Conservation (phyloP, 495 filamentous ascomycete genomes). For the Chaetomidium leptoderma region DNA sequence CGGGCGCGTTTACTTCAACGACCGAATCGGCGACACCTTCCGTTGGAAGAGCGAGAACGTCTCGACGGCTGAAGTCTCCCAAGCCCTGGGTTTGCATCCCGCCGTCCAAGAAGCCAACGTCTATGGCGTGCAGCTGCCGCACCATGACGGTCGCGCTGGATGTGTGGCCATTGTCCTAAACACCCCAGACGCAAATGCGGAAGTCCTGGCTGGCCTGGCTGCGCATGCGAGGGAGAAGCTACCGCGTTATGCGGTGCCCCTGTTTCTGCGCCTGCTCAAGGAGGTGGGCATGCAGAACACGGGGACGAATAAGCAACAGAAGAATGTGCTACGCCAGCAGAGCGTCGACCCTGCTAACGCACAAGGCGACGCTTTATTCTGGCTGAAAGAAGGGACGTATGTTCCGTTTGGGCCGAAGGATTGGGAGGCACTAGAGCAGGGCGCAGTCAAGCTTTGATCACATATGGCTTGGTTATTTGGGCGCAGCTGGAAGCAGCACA, state of each 20-base stretch:
- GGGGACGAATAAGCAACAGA: conserved; percentile 87
- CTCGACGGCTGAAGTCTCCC: conserved; percentile 73
- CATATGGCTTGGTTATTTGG: background rate
- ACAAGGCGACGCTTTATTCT: conserved; percentile 57
- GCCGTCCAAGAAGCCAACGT: conserved; percentile 77
- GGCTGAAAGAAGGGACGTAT: conserved; percentile 62
- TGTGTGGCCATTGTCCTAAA: conserved; percentile 67
- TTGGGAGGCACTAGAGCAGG: conserved; percentile 62
- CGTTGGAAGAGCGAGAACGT: conserved; percentile 98
- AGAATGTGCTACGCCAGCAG: conserved; percentile 59
- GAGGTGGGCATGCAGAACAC: conserved; percentile 57
- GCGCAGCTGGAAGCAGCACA: background rate
- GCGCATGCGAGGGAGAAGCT: conserved; percentile 51
- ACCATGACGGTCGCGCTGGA: conserved; percentile 83
- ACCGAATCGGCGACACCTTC: conserved; percentile 90
- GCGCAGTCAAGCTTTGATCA: conserved; percentile 61
- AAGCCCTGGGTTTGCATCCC: conserved; percentile 63
- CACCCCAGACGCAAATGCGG: conserved; percentile 21
- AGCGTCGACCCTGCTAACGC: conserved; percentile 64
- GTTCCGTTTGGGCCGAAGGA: conserved; percentile 61
- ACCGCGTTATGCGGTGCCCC: conserved; percentile 69
- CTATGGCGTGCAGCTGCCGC: conserved; percentile 76
- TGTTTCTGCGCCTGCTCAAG: conserved; percentile 67
- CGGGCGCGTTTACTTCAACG: conserved; percentile 76
- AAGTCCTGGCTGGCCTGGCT: conserved; percentile 54